Percentiles rank a stretch among this genome's conserved stretches.
phyloP scores from a whole-genome alignment of 2,329 filamentous ascomycete genomes.

The Fusarium aywerte region DNA sequence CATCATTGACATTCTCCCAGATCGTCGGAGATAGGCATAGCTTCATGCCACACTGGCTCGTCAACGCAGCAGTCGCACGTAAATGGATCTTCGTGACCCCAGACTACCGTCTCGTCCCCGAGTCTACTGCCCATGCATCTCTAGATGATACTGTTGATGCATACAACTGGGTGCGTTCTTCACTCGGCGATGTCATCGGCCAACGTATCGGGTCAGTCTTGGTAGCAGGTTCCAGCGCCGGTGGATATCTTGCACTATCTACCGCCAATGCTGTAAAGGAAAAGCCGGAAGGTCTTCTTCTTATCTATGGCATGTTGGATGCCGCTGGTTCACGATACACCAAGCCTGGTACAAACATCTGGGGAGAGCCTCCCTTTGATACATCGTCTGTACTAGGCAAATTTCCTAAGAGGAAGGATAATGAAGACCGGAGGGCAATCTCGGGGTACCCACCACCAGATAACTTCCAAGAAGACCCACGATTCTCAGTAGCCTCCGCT shows the following conservation, averaged over 20 bases:
- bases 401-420: conserved; percentile 7
- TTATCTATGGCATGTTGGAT: conserved; percentile 40
- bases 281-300: conserved; percentile 26
- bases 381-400: conserved; percentile 14
- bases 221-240: conserved; percentile 38
- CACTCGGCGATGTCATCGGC: conserved; percentile 7
- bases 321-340: conserved; percentile 21
- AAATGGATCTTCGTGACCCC: conserved; percentile 43
- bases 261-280: conserved; percentile 3
- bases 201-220: conserved; percentile 24
- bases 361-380: conserved; percentile 19
- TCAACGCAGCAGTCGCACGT: conserved; percentile 29
- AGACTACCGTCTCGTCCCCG: conserved; percentile 40
- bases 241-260: conserved; percentile 33
- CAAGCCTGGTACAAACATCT: conserved; percentile 28
- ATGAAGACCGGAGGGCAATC: conserved; percentile 18
- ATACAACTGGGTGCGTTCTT: conserved; percentile 35
- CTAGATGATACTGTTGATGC: conserved; percentile 35
- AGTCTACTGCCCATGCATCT: conserved; percentile 33
- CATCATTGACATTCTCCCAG: conserved; percentile 1
- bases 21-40: conserved; percentile 40
- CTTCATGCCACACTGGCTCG: conserved; percentile 36
- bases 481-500: conserved; percentile 25
- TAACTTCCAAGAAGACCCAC: neutral
- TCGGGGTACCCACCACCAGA: conserved; percentile 7